Conservation (phyloP, 768 basidiomycete species). For the Mycena latifolia region DNA sequence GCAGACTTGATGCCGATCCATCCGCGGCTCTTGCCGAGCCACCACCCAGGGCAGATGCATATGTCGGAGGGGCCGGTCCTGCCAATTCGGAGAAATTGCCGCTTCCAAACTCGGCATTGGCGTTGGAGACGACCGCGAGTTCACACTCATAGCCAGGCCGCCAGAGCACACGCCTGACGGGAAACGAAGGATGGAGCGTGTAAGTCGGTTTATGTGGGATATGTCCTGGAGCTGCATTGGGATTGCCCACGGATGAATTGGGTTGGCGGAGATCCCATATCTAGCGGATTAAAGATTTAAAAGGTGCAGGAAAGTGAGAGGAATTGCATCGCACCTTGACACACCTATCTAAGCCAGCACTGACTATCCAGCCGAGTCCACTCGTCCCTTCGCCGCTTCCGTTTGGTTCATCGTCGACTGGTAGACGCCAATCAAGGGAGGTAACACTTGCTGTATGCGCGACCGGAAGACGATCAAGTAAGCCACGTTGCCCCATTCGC, state of each 20-base stretch:
- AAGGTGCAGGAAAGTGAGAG: conserved; percentile 8
- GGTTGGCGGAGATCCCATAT: conserved; percentile 79
- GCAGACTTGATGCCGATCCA: conserved; percentile 25
- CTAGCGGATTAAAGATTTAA: too few species aligned
- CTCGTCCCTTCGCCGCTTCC: conserved; percentile 44
- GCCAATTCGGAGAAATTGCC: conserved; percentile 36
- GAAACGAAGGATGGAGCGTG: conserved; percentile 79
- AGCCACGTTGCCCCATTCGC: conserved; percentile 80
- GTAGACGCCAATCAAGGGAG: conserved; percentile 77
- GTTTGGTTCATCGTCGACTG: conserved; percentile 35
- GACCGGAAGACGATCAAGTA: conserved; percentile 77
- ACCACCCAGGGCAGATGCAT: conserved; percentile 24
- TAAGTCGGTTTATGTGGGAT: conserved; percentile 76
- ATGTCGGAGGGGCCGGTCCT: conserved; percentile 33
- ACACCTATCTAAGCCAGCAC: conserved; percentile 81
- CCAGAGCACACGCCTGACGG: conserved; percentile 82
- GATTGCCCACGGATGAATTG: conserved; percentile 41
- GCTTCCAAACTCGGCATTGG: conserved; percentile 62
- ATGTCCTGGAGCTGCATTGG: conserved; percentile 52
- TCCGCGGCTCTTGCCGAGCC: conserved; percentile 39
- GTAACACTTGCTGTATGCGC: conserved; percentile 83
- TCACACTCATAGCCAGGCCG: conserved; percentile 84
- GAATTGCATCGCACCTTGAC: conserved; percentile 70
- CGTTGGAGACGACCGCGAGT: conserved; percentile 78
- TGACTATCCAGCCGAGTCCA: conserved; percentile 80